Conservation (phyloP, 164 flowering plant species). For the Chimonanthus salicifolius region DNA sequence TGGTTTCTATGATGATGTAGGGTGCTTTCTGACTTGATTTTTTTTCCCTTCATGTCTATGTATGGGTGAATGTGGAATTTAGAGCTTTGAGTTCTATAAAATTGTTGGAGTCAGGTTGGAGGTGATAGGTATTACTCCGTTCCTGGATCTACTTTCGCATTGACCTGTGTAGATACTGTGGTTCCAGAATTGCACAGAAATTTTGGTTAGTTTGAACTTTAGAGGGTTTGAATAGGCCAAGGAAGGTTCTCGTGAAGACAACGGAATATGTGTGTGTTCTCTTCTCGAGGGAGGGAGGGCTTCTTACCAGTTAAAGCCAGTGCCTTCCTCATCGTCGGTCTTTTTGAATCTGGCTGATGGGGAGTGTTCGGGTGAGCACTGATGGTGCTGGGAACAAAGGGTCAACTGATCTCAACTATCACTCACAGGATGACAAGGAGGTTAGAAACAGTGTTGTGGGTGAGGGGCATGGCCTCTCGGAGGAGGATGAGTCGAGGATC, state of each 20-base stretch:
- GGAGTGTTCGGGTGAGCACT: conserved; percentile 30
- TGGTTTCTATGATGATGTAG: too few relatives aligned
- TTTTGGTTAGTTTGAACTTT: conserved; percentile 6
- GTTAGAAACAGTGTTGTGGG: conserved; percentile 35
- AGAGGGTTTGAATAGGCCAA: conserved; percentile 6
- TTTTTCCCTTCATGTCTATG: not conserved
- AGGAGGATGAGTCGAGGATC: conserved; percentile 40
- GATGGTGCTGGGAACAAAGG: conserved; percentile 28
- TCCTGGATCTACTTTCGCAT: conserved; percentile 6
- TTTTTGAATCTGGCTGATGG: conserved; percentile 52
- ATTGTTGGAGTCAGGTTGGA: conserved; percentile 3
- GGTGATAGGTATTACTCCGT: not conserved
- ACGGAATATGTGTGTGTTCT: conserved; percentile 35
- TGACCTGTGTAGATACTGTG: not conserved
- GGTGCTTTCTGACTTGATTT: not conserved
- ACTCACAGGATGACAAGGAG: conserved; percentile 27
- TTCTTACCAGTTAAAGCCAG: conserved; percentile 17
- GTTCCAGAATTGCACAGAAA: not conserved
- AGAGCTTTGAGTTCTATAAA: not conserved
- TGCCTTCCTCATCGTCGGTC: conserved; percentile 27
- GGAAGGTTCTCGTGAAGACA: conserved; percentile 15
- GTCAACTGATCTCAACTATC: conserved; percentile 26
- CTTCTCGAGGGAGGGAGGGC: conserved; percentile 19
- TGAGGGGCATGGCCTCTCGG: conserved; percentile 38
- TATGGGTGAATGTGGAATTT: not conserved